These are phyloP conservation scores for Diplodia mutila DNA, from an alignment of 2,329 filamentous ascomycete species.

Conservation along the genomic window DNA sequence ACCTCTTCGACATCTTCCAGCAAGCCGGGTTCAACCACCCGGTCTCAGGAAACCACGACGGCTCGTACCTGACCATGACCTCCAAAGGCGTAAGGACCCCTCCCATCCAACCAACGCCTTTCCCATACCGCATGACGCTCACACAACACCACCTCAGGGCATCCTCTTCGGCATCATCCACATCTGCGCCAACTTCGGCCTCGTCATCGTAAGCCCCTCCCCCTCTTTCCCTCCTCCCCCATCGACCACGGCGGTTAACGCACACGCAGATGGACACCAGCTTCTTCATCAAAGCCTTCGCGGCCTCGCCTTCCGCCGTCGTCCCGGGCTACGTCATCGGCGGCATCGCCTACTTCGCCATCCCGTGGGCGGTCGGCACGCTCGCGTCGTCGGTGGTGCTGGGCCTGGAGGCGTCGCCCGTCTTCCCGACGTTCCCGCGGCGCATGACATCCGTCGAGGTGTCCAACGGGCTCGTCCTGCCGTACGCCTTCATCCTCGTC, in stretches of 20 bases:
- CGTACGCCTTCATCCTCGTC: slow-evolving; percentile 45
- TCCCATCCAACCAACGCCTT: background rate
- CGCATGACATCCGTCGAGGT: slow-evolving; percentile 45
- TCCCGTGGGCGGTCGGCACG: slow-evolving; percentile 59
- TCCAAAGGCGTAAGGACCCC: slow-evolving; percentile 42
- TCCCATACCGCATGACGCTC: background rate
- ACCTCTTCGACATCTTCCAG: slow-evolving; percentile 57
- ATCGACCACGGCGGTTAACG: background rate
- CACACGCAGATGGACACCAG: slow-evolving; percentile 53
- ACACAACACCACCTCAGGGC: slow-evolving; percentile 37
- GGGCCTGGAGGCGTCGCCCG: slow-evolving; percentile 51
- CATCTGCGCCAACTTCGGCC: slow-evolving; percentile 55
- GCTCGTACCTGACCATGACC: slow-evolving; percentile 61
- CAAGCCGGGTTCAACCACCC: slow-evolving; percentile 36
- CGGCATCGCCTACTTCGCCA: slow-evolving; percentile 58
- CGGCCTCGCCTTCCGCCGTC: slow-evolving; percentile 49
- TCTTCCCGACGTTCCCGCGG: slow-evolving; percentile 59
- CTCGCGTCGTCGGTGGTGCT: slow-evolving; percentile 55
- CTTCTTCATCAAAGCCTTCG: slow-evolving; percentile 59
- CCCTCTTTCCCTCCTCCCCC: background rate
- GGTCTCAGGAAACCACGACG: slow-evolving; percentile 49
- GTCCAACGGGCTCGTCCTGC: slow-evolving; percentile 43
- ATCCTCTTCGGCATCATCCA: slow-evolving; percentile 58
- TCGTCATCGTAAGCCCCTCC: slow-evolving; percentile 46
- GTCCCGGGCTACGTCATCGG: slow-evolving; percentile 58